phyloP scores from a whole-genome alignment of 306 rosid species.

The Ormosia emarginata region DNA sequence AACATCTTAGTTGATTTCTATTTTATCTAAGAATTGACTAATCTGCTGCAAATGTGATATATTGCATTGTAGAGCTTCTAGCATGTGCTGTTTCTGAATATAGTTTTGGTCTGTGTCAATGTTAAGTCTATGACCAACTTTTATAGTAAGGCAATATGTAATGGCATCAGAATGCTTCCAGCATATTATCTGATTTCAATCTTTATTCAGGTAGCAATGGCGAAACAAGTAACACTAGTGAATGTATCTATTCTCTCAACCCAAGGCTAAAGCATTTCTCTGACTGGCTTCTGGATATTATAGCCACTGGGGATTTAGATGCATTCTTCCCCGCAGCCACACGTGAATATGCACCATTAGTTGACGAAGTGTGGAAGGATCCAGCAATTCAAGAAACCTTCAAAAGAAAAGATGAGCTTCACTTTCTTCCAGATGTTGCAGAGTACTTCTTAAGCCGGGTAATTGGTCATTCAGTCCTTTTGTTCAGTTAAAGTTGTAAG shows the following conservation, averaged over 20 bases:
- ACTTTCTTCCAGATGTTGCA: conserved; percentile 91
- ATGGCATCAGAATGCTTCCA: conserved; percentile 18
- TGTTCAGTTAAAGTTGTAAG: not conserved
- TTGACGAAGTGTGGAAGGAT: conserved; percentile 97
- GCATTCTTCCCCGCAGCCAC: conserved; percentile 99
- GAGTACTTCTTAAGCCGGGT: conserved; percentile 93
- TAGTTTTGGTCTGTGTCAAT: not conserved
- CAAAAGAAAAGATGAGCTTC: conserved; percentile 87
- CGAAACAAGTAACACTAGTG: conserved; percentile 39
- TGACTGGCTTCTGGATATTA: conserved; percentile 95
- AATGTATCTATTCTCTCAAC: conserved; percentile 81
- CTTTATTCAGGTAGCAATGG: conserved; percentile 52
- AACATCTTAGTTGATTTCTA: not conserved
- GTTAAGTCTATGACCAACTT: not conserved
- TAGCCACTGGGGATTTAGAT: conserved; percentile 97
- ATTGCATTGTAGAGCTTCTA: not conserved
- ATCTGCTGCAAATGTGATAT: conserved; percentile 7
- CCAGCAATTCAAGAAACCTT: conserved; percentile 92
- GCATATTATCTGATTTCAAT: conserved; percentile 19
- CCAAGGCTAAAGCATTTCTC: conserved; percentile 94
- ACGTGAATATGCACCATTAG: conserved; percentile 97
- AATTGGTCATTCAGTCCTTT: not conserved
- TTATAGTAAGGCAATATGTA: not conserved
- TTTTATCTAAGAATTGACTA: not conserved
- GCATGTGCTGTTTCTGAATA: not conserved